These are phyloP conservation scores for Acer yangbiense DNA, from an alignment of 345 rosid species.

Conservation along the genomic window DNA sequence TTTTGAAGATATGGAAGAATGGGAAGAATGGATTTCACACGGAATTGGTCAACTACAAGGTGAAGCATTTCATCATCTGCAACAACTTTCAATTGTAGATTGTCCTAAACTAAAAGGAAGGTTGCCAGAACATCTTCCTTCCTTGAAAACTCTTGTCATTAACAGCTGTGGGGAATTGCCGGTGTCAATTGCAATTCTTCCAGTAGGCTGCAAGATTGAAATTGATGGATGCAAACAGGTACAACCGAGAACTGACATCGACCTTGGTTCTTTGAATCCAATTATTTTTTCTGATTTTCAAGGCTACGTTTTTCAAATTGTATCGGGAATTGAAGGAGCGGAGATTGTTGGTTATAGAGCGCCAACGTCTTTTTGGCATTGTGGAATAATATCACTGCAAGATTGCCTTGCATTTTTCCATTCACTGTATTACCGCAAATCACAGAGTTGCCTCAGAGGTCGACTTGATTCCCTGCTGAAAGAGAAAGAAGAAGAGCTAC, in stretches of 20 bases:
- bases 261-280: not conserved
- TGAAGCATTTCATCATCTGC: constrained; percentile 33
- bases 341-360: not conserved
- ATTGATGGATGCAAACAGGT: no score
- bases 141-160: constrained; percentile 18
- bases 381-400: not conserved
- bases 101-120: constrained; percentile 29
- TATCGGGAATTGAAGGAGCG: not conserved
- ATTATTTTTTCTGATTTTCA: not conserved
- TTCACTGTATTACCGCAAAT: no score
- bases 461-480: not conserved
- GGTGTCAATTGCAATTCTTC: not conserved
- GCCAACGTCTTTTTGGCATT: not conserved
- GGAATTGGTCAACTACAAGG: constrained; percentile 2
- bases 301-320: no score
- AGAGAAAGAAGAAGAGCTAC: constrained; percentile 10
- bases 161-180: not conserved
- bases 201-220: no score
- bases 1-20: constrained; percentile 9
- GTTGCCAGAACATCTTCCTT: constrained; percentile 28
- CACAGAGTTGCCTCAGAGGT: no score
- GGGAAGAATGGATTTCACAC: no score
- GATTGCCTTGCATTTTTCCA: not conserved
- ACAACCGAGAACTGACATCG: no score
- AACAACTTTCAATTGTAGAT: constrained; percentile 24